Base-by-base conservation (phyloP, 2,329 filamentous ascomycete species). In the Mycosphaerella sp. region DNA sequence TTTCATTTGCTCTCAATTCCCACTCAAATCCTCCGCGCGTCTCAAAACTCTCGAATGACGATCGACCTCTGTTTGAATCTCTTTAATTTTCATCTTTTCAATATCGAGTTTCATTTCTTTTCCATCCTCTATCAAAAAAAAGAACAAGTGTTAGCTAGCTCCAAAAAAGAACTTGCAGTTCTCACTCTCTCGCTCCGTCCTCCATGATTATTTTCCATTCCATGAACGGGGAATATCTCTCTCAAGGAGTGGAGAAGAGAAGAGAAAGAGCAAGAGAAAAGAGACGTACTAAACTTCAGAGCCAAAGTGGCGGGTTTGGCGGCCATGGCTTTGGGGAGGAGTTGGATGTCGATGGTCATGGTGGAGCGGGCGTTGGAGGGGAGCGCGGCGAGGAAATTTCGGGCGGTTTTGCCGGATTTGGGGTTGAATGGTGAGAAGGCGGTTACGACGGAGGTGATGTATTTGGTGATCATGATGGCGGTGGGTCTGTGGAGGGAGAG, bases 351-450 rank as follows among this genome's bases (percentile, higher is more conserved):
- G 67, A 97, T 86, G 66, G 84, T 81, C 78, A 95, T 89, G 51
- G 77, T 79, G 53, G 78, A 74, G 51, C 90, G 83, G 56, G 90
- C 90, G 66, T 85, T 83, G 41, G 90, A 82, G 8, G 92, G 89
- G 32, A 98, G 82, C 60, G 87, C 80, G 32, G 88, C 86, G 62
- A 97, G 87, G 73, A 97, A 93, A 48, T 95, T 79, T 42, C 93
- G 85, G 39, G 89, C 91, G 23, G 91, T 86, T 68, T 89, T 90
- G 59, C 69, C 69, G 47, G 89, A 84, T 69, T 80, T 79, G 23
- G 80, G 74, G 29, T 84, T 86, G 80, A 97, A 97, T 39, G 93
- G 92, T 74, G 95, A 95, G 83, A 97, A 96, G 70, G 83, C 83
- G 61, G 89, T 86, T 66, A 80, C 83, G 66, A 97, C 84, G 70